Conservation (phyloP, 148 eudicot species). For the Heliamphora exappendiculata region DNA sequence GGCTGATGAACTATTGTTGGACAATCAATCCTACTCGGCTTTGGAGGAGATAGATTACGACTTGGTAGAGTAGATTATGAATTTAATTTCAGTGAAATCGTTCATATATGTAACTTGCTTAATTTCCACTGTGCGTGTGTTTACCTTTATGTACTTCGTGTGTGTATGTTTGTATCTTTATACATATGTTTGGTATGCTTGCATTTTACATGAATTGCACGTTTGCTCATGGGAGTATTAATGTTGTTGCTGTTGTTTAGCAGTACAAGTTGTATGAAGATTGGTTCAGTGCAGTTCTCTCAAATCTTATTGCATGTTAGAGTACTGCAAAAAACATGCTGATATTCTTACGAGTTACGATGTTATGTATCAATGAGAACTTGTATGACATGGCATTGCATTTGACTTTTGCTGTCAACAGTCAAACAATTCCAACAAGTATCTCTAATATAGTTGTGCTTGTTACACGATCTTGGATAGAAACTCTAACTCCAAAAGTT, state of each 20-base stretch:
- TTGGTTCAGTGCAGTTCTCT: background rate
- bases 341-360: no score
- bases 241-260: background rate
- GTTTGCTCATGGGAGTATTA: background rate
- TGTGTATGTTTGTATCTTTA: background rate
- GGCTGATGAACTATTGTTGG: slow-evolving; percentile 26
- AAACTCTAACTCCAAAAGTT: no score
- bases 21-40: slow-evolving; percentile 29
- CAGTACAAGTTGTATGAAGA: background rate
- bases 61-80: slow-evolving; percentile 40
- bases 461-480: no score
- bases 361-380: background rate
- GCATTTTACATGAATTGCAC: background rate
- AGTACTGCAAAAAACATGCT: background rate
- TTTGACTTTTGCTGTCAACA: background rate
- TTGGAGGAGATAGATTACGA: slow-evolving; percentile 36
- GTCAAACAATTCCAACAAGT: background rate
- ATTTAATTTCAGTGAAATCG: background rate
- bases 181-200: background rate
- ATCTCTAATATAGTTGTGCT: background rate
- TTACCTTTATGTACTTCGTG: background rate
- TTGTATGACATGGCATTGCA: background rate
- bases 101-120: slow-evolving; percentile 2
- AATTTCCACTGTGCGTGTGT: background rate
- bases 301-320: background rate